Base-by-base conservation (phyloP, 352 stramenopile species). In the Pythium diclinum region DNA sequence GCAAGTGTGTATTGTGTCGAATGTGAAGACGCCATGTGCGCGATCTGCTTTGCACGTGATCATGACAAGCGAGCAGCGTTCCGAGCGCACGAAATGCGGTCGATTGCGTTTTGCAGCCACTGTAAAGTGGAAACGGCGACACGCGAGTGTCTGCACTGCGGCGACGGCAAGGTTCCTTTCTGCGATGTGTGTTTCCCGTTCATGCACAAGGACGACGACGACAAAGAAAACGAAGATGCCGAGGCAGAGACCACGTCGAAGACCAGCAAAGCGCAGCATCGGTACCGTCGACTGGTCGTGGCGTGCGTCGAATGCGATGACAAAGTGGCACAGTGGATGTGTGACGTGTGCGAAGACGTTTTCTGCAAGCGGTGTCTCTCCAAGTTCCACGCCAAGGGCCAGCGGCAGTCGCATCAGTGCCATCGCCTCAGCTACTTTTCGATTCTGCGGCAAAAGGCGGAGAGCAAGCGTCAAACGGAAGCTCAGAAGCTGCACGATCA, bases 291-390 rank as follows among this genome's bases (percentile, higher is more conserved):
- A 17, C 59, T 89, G 10, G 81, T 92, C 9, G 79, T 92, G 2
- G 86, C 87, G 73, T 92, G 83, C 46, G 57, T 73, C 19, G 80
- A 90, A 44, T 92, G 83, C 47, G 72, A 74, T 4, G 51, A 68
- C 5, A 72, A 74, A 32, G 82, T 84, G 6, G 83, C 79, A 11
- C 83, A 92, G 65, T 92, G 83, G 83, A 64, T 68, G 6, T 92
- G 83, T 46, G 70, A 83, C 21, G 77, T 75, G 4, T 92, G 83
- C 44, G 58, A 79, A 14, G 83, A 92, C 30, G 67, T 75, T 5
- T 92, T 78, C 57, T 92, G 83, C 67, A 92, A 92, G 63, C 73
- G 81, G 3, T 92, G 83, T 32, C 65, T 92, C 51, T 78, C 75
- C 8, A 61, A 61, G 10, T 72, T 75, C 14, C 81, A 92, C 42